phyloP scores from a whole-genome alignment of 441 rosid genomes.

The Lepidium campestre region DNA sequence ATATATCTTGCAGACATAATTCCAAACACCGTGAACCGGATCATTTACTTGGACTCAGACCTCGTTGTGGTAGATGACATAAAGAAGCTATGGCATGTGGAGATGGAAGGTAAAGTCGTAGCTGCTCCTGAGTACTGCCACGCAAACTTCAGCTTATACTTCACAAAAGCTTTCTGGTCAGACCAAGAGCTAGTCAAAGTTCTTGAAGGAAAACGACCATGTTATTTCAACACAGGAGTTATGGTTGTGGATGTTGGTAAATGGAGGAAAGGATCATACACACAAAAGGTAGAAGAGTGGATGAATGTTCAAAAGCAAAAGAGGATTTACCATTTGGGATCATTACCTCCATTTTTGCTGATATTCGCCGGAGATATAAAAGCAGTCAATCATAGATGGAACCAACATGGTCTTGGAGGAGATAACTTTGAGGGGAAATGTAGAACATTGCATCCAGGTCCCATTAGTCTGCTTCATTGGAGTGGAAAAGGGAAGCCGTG shows the following conservation, averaged over 20 bases:
- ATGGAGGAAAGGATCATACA: slow-evolving; percentile 57
- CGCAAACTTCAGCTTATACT: slow-evolving; percentile 54
- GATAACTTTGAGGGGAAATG: slow-evolving; percentile 68
- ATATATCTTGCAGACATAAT: slow-evolving; percentile 62
- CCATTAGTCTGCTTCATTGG: slow-evolving; percentile 74
- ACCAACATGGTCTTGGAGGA: slow-evolving; percentile 79
- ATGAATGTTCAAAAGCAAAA: slow-evolving; percentile 54
- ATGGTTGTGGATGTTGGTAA: slow-evolving; percentile 62
- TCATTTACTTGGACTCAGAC: slow-evolving; percentile 73
- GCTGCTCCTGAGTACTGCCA: slow-evolving; percentile 82
- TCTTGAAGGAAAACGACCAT: slow-evolving; percentile 47
- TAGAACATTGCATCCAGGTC: slow-evolving; percentile 69
- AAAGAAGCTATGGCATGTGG: slow-evolving; percentile 46
- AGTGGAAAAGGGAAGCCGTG: slow-evolving; percentile 84
- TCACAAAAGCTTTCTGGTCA: slow-evolving; percentile 55
- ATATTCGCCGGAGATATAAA: slow-evolving; percentile 67
- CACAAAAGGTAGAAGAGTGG: slow-evolving; percentile 62
- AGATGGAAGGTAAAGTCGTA: slow-evolving; percentile 47
- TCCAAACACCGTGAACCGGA: slow-evolving; percentile 35
- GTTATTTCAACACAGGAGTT: slow-evolving; percentile 79
- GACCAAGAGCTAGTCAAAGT: slow-evolving; percentile 34
- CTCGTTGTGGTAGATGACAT: slow-evolving; percentile 65
- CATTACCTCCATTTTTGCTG: slow-evolving; percentile 67
- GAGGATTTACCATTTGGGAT: slow-evolving; percentile 69
- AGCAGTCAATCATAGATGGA: slow-evolving; percentile 76